Evolutionary conservation across 345 rosid species (phyloP).

Genomic region (Eucalyptus pauciflora): DNA sequence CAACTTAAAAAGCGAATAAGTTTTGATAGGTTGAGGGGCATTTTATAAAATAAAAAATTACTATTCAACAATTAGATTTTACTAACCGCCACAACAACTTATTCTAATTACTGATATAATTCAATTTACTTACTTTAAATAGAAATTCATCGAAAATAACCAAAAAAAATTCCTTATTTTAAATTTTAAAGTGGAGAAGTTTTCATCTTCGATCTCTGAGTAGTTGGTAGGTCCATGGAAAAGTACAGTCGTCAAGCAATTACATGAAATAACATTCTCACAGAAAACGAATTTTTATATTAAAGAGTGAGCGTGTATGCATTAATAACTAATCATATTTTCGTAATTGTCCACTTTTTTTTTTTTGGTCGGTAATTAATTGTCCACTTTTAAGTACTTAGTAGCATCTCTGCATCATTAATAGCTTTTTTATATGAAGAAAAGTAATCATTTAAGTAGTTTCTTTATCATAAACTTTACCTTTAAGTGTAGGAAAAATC

Average conservation of each 20-base stretch:
- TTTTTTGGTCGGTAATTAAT: neutral
- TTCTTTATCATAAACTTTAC: neutral
- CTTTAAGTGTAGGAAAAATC: neutral
- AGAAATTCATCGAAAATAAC: neutral
- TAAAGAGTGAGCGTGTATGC: neutral
- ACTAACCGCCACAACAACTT: accelerated
- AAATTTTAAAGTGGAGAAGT: neutral
- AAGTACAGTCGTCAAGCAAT: neutral
- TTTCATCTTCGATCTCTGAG: neutral
- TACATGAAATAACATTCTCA: neutral
- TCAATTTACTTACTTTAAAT: neutral
- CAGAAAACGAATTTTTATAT: neutral
- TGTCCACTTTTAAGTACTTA: neutral
- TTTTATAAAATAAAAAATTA: neutral
- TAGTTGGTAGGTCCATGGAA: neutral
- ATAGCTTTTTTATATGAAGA: neutral
- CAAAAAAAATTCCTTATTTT: neutral
- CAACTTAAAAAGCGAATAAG: neutral
- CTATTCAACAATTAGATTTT: neutral
- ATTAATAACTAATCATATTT: neutral
- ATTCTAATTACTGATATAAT: neutral
- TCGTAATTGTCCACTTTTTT: neutral
- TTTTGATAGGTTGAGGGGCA: neutral
- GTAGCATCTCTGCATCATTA: neutral
- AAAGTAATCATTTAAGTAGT: neutral